Conservation (phyloP, 805 yeast genomes). For the Sugiyamaella qingdaonensis region DNA sequence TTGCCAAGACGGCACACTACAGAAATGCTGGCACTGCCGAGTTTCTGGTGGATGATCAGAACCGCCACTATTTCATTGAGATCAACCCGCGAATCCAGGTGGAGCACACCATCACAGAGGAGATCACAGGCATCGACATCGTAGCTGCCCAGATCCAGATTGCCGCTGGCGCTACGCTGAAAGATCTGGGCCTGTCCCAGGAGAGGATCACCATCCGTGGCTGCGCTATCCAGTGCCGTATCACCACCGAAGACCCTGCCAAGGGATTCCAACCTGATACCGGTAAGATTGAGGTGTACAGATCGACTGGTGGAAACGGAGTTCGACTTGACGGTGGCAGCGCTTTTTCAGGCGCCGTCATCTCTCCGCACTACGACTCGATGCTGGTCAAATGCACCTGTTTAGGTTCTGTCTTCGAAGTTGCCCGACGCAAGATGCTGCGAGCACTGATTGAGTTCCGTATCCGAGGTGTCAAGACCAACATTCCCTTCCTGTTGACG, state of each 20-base stretch:
- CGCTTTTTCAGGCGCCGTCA: constrained; percentile 94
- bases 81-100: constrained; percentile 98
- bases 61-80: constrained; percentile 96
- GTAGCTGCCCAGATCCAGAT: constrained; percentile 98
- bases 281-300: constrained; percentile 95
- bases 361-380: constrained; percentile 96
- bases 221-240: constrained; percentile 98
- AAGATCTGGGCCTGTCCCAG: constrained; percentile 87
- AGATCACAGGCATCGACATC: constrained; percentile 95
- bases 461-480: constrained; percentile 98
- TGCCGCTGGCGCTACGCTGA: constrained; percentile 95
- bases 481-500: constrained; percentile 92
- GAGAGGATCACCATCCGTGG: constrained; percentile 95
- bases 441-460: constrained; percentile 95
- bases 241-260: constrained; percentile 96
- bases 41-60: constrained; percentile 86
- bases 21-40: constrained; percentile 98
- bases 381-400: constrained; percentile 97
- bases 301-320: constrained; percentile 99
- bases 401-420: constrained; percentile 95
- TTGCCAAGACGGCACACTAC: constrained; percentile 85
- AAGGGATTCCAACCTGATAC: constrained; percentile 98
- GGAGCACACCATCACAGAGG: constrained; percentile 98
- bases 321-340: constrained; percentile 98
- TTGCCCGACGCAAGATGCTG: constrained; percentile 95